Evolutionary conservation across 2,329 filamentous ascomycete genomes (phyloP).

Genomic region (Claviceps sp.): DNA sequence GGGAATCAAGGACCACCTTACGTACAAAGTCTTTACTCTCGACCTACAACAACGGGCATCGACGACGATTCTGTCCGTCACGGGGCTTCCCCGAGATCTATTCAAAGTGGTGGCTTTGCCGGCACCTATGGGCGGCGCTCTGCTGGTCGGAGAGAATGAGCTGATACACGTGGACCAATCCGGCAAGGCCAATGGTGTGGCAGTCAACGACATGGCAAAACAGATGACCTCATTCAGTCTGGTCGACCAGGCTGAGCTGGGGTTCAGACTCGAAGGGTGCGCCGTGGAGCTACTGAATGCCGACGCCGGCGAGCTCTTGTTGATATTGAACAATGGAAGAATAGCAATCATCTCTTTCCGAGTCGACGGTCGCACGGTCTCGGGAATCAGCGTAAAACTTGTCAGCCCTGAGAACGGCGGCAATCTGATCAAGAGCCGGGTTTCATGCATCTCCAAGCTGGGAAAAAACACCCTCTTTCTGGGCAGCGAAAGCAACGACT

Average conservation of each 20-base stretch:
- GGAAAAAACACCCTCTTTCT: conserved; percentile 62
- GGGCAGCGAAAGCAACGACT: conserved; percentile 74
- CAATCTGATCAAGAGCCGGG: conserved; percentile 42
- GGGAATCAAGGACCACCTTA: conserved; percentile 71
- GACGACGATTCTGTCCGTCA: conserved; percentile 79
- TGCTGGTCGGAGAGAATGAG: conserved; percentile 80
- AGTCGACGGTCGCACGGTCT: conserved; percentile 82
- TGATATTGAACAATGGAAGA: conserved; percentile 63
- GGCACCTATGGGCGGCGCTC: conserved; percentile 72
- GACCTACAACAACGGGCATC: conserved; percentile 89
- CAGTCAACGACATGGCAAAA: conserved; percentile 81
- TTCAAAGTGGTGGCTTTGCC: conserved; percentile 72
- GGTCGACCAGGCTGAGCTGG: conserved; percentile 70
- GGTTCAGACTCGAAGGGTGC: conserved; percentile 69
- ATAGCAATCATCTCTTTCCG: conserved; percentile 68
- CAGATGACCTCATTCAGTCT: conserved; percentile 73
- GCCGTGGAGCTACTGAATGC: conserved; percentile 61
- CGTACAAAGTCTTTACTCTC: conserved; percentile 89
- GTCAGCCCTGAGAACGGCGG: conserved; percentile 52
- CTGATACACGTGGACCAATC: conserved; percentile 92
- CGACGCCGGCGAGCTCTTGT: conserved; percentile 70
- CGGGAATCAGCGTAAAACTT: conserved; percentile 61
- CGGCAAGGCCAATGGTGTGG: conserved; percentile 83
- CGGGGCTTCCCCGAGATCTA: conserved; percentile 74
- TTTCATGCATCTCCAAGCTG: conserved; percentile 58